These are phyloP conservation scores for Sugiyamaella qingdaonensis DNA, from an alignment of 805 yeast genomes.

Conservation along the genomic window DNA sequence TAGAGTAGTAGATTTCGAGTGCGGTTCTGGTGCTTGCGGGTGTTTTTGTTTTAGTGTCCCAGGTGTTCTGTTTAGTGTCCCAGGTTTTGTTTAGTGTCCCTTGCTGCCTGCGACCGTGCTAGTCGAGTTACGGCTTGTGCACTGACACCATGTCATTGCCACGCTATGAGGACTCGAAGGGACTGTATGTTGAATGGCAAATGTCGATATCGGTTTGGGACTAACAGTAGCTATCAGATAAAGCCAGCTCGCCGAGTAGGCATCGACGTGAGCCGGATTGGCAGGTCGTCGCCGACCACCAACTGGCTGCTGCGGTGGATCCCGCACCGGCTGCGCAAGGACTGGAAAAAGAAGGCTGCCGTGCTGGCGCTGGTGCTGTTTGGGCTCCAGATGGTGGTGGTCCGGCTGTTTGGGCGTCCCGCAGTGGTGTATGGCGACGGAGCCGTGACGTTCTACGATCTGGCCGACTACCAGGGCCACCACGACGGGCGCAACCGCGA, in stretches of 20 bases:
- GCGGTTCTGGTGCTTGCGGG: no score
- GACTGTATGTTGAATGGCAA: not conserved
- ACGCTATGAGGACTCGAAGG: slow-evolving; percentile 1
- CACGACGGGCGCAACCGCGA: slow-evolving; percentile 69
- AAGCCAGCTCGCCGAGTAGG: not conserved
- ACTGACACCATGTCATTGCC: not conserved
- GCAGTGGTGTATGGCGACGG: not conserved
- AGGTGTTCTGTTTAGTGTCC: no score
- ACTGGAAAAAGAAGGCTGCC: not conserved
- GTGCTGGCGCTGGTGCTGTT: not conserved
- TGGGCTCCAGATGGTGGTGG: not conserved
- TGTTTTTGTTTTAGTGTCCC: no score
- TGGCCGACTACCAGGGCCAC: slow-evolving; percentile 56
- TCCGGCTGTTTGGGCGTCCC: not conserved
- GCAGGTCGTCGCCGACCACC: not conserved
- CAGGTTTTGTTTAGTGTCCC: no score
- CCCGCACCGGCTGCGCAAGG: not conserved
- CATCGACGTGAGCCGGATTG: not conserved
- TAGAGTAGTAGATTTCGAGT: no score
- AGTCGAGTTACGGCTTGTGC: not conserved
- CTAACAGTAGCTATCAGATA: not conserved
- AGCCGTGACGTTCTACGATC: slow-evolving; percentile 62
- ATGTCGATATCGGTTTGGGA: not conserved
- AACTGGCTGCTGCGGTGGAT: not conserved
- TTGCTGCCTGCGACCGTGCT: not conserved